These are phyloP conservation scores for Lichina pygmaea DNA, from an alignment of 495 filamentous ascomycete species.

Conservation along the genomic window DNA sequence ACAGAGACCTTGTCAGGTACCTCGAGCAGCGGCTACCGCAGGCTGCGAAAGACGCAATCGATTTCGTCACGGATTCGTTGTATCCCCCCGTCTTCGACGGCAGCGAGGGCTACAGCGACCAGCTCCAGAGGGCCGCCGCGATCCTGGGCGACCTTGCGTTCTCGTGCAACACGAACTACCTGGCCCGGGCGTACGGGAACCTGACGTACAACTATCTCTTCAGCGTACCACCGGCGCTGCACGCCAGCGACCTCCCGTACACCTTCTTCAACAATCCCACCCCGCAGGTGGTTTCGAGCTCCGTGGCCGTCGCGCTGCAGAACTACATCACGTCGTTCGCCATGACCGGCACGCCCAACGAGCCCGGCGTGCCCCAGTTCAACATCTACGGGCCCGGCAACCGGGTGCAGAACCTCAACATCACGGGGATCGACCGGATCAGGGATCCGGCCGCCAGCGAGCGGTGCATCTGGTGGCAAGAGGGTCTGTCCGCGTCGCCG, in stretches of 20 bases:
- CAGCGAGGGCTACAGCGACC: constrained; percentile 19
- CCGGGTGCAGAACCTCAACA: constrained; percentile 16
- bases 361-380: constrained; percentile 15
- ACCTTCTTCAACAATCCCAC: constrained; percentile 25
- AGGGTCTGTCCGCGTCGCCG: constrained; percentile 5
- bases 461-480: constrained; percentile 22
- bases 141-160: constrained; percentile 26
- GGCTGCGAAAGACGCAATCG: constrained; percentile 9
- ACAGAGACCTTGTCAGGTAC: constrained; percentile 17
- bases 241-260: constrained; percentile 28
- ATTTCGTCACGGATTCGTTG: constrained; percentile 19
- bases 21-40: constrained; percentile 21
- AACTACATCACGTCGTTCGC: constrained; percentile 32
- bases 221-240: constrained; percentile 28
- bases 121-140: constrained; percentile 19
- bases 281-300: constrained; percentile 13
- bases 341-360: constrained; percentile 18
- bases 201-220: constrained; percentile 32
- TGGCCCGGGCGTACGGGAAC: constrained; percentile 27
- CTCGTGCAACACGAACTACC: constrained; percentile 34
- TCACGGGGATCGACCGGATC: constrained; percentile 14
- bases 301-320: constrained; percentile 27
- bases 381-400: constrained; percentile 14
- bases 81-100: constrained; percentile 22
- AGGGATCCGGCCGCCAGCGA: constrained; percentile 18